Conservation (phyloP, 2,329 filamentous ascomycete species). For the Zasmidium cellare region DNA sequence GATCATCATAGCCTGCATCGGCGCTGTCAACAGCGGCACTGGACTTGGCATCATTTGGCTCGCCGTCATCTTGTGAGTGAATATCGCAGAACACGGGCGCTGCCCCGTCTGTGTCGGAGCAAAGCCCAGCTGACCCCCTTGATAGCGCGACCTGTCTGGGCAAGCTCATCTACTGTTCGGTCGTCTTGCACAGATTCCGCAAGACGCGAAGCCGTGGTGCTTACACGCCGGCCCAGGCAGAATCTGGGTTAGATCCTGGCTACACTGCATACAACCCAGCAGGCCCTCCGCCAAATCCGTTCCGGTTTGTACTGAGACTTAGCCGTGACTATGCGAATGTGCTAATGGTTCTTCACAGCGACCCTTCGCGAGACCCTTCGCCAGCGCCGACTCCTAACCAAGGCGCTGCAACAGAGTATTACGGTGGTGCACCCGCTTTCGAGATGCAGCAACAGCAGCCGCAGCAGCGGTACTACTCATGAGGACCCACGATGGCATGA, state of each 20-base stretch:
- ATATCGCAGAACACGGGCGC: not conserved
- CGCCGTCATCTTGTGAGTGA: conserved; percentile 40
- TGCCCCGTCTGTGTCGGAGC: not conserved
- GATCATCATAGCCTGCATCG: conserved; percentile 24
- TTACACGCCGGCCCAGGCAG: conserved; percentile 22
- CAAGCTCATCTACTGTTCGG: conserved; percentile 42
- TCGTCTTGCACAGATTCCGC: conserved; percentile 39
- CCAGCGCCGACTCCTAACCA: conserved; percentile 11
- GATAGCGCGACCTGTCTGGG: conserved; percentile 37
- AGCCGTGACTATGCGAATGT: not conserved
- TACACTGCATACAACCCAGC: conserved; percentile 23
- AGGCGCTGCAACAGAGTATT: conserved; percentile 16
- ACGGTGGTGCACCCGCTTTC: conserved; percentile 11
- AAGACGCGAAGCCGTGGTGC: conserved; percentile 29
- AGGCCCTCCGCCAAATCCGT: conserved; percentile 19
- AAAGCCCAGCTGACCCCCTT: not conserved
- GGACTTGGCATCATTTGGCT: conserved; percentile 22
- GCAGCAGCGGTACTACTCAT: not conserved
- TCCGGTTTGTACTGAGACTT: conserved; percentile 18
- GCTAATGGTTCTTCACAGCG: conserved; percentile 14
- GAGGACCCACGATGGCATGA: conserved; percentile 9
- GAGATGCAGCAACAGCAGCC: conserved; percentile 21
- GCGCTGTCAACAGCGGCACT: conserved; percentile 1
- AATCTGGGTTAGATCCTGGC: conserved; percentile 15
- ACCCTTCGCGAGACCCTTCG: conserved; percentile 17